Percentiles rank a stretch among this genome's conserved stretches.
Evolutionary conservation across 371 early-diverging fungal genomes (phyloP).

Genomic region (Mucor circinelloides): DNA sequence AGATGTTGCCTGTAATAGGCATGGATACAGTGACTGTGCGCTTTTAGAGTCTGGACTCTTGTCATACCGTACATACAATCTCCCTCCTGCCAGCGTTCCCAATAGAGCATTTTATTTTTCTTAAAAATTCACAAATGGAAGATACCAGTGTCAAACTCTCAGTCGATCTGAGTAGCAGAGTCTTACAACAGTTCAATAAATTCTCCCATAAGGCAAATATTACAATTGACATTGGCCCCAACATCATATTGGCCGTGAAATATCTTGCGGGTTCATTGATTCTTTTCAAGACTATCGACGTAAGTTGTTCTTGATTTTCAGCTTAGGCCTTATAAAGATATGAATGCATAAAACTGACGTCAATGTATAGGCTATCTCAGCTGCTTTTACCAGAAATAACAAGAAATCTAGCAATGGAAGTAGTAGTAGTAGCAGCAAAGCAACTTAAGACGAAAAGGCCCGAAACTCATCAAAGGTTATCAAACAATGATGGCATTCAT

Average conservation of each 20-base stretch:
- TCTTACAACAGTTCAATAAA: constrained; percentile 11
- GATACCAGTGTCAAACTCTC: constrained; percentile 24
- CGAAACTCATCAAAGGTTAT: background rate
- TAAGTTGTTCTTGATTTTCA: constrained; percentile 12
- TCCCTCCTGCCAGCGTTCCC: background rate
- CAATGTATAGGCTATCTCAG: constrained; percentile 6
- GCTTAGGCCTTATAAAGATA: background rate
- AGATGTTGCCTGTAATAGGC: no score
- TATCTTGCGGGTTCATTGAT: constrained; percentile 18
- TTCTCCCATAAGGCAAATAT: constrained; percentile 6
- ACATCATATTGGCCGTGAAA: constrained; percentile 15
- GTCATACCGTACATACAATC: background rate
- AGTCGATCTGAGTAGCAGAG: constrained; percentile 17
- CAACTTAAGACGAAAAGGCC: constrained; percentile 1
- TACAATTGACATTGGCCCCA: constrained; percentile 22
- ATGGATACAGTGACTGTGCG: no score
- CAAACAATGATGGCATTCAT: background rate
- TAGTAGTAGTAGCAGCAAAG: background rate
- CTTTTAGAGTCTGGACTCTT: background rate
- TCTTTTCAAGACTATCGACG: constrained; percentile 25
- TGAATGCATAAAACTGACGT: constrained; percentile 14
- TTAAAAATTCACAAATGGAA: constrained; percentile 10
- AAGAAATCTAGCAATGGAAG: background rate
- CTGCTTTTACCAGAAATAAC: background rate
- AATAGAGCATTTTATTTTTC: background rate